Conservation (phyloP, 1,284 basidiomycete genomes). For the Microbotryum scabiosae region DNA sequence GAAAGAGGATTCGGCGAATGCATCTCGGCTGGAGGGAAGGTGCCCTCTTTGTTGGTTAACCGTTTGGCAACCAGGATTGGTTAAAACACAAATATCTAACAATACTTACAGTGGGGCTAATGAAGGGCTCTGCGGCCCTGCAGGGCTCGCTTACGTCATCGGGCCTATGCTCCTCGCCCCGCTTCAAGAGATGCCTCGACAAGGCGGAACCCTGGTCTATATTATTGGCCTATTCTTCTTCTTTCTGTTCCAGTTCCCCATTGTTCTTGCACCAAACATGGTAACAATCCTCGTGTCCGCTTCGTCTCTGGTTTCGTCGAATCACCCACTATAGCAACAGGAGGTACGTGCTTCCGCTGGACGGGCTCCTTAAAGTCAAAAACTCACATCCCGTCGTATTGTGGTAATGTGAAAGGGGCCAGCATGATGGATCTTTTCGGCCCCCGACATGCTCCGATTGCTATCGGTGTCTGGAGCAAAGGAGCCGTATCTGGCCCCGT, state of each 20-base stretch:
- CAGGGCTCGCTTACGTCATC: constrained; percentile 24
- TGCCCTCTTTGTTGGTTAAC: no score
- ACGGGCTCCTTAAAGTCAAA: constrained; percentile 1
- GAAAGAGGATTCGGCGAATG: no score
- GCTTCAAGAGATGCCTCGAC: constrained; percentile 18
- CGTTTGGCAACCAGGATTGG: no score
- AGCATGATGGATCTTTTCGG: constrained; percentile 36
- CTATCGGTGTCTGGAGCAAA: constrained; percentile 34
- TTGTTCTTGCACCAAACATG: constrained; percentile 29
- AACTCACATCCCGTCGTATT: neutral
- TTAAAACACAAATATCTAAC: no score
- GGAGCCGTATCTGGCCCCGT: constrained; percentile 17
- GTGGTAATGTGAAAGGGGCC: constrained; percentile 14
- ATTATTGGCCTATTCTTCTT: constrained; percentile 24
- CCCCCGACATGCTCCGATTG: constrained; percentile 33
- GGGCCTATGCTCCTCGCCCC: constrained; percentile 37
- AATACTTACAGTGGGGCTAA: no score
- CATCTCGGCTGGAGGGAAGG: no score
- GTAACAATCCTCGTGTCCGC: constrained; percentile 27
- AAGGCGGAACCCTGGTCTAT: constrained; percentile 34
- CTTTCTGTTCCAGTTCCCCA: constrained; percentile 21
- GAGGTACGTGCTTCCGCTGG: constrained; percentile 28
- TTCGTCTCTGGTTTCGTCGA: constrained; percentile 41
- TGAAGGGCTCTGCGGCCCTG: no score
- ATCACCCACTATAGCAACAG: constrained; percentile 40